Base-by-base conservation (phyloP, 129 eudicot species). In the Apium graveolens region DNA sequence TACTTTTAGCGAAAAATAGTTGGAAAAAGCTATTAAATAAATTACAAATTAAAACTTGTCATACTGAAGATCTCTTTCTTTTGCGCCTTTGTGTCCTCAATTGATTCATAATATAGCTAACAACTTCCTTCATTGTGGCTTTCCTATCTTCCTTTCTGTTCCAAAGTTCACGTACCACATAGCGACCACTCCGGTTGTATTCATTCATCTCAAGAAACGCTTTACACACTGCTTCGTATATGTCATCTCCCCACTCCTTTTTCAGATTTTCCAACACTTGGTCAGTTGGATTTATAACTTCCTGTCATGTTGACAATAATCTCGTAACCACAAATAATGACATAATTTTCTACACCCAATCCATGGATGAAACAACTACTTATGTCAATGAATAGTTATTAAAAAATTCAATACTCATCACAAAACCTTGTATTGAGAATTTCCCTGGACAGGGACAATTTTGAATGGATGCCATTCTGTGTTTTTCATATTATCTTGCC, bases 401-500 rank as follows among this genome's bases (percentile, higher is more conserved):
- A 11, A 37, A 14, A 21, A 71, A n/a, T n/a, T n/a, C n/a, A n/a
- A n/a, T n/a, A 18, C 11, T 42, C 10, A 5, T 7, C 1, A 9
- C 17, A 38, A 0, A 20, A 12, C 29, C 74, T 75, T 69, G 73
- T 89, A 93, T 88, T 88, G 60, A 76, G 78, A 77, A 27, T 45
- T 85, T 44, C 85, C 92, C 0, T 82, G 86, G 13, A 35, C 79
- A 27, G 44, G 57, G 7, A 87, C 77, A 45, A 90, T 80, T 75
- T 82, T 92, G 18, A 88, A 65, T 0, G 98, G 97, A 81, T 91
- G 89, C 96, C 96, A 94, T 16, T 82, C 86, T 5, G 97, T 74
- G 66, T 91, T 81, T 77, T 81, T 94, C 48, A 94, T 32, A 0
- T 83, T 88, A 35, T 94, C 97, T 74, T 91, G 96, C 98, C 98